These are phyloP conservation scores for Seiridium cupressi DNA, from an alignment of 2,329 filamentous ascomycete genomes.

Conservation along the genomic window DNA sequence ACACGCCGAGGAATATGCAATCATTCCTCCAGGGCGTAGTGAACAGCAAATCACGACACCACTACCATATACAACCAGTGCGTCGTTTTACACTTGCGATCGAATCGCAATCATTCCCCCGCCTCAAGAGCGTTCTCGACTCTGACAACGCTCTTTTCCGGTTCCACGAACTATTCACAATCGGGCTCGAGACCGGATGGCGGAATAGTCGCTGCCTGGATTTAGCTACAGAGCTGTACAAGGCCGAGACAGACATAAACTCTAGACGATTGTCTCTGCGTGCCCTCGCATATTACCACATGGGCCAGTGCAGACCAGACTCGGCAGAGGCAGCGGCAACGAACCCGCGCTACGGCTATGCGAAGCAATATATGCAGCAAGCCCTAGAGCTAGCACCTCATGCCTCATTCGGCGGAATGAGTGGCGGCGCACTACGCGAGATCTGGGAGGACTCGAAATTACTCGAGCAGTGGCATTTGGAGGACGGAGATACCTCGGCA, in stretches of 20 bases:
- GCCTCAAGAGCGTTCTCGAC: background rate
- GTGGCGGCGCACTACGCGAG: background rate
- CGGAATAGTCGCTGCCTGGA: background rate
- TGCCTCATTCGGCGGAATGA: background rate
- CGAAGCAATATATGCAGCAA: slow-evolving; percentile 1
- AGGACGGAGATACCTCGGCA: slow-evolving; percentile 2
- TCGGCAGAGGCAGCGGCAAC: background rate
- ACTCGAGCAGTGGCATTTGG: slow-evolving; percentile 3
- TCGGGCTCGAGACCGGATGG: background rate
- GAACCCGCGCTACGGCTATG: background rate
- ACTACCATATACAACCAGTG: background rate
- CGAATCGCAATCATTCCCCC: background rate
- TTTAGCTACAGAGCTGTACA: slow-evolving; percentile 1
- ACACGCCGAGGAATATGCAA: background rate
- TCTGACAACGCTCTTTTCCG: background rate
- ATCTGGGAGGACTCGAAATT: slow-evolving; percentile 7
- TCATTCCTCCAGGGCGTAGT: slow-evolving; percentile 1
- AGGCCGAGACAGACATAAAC: background rate
- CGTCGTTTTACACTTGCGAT: background rate
- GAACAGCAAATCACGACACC: slow-evolving; percentile 3
- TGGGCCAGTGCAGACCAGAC: background rate
- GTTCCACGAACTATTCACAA: slow-evolving; percentile 3
- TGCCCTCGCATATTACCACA: slow-evolving; percentile 6
- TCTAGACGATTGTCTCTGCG: background rate
- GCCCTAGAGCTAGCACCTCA: background rate